A percentile compares a stretch with the other conserved stretches of the same genome.
phyloP scores from a whole-genome alignment of 306 rosid species.

The Lathyrus sativus region DNA sequence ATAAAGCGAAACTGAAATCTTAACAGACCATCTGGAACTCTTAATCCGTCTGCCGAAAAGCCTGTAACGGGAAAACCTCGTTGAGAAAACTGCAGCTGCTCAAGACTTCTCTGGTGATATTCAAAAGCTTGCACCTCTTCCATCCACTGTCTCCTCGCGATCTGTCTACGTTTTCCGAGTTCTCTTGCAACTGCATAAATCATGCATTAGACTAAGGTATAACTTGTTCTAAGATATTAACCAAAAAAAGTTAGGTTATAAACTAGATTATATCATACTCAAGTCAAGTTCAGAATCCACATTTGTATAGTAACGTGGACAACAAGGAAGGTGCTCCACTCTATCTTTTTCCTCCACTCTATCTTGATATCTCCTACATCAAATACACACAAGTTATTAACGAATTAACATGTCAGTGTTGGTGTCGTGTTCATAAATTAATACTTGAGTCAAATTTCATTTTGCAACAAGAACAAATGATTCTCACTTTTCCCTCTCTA shows the following conservation, averaged over 20 bases:
- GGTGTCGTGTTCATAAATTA: no score
- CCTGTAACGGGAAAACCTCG: slow-evolving; percentile 40
- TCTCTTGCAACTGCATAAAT: slow-evolving; percentile 54
- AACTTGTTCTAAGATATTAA: neutral
- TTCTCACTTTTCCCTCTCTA: slow-evolving; percentile 71
- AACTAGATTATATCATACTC: slow-evolving; percentile 42
- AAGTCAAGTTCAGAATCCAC: slow-evolving; percentile 53
- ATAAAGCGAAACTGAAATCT: neutral
- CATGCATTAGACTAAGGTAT: slow-evolving; percentile 2
- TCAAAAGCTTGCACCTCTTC: slow-evolving; percentile 58
- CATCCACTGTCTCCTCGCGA: slow-evolving; percentile 51
- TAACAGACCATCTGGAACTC: slow-evolving; percentile 46
- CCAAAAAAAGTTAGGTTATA: neutral
- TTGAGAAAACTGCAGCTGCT: slow-evolving; percentile 42
- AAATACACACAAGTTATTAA: slow-evolving; percentile 10
- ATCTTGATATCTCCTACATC: slow-evolving; percentile 63
- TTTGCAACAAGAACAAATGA: slow-evolving; percentile 9
- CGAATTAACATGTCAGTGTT: no score
- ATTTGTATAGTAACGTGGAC: slow-evolving; percentile 40
- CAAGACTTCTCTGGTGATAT: slow-evolving; percentile 51
- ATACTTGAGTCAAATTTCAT: neutral
- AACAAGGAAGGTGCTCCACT: slow-evolving; percentile 44
- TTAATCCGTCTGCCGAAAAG: slow-evolving; percentile 46
- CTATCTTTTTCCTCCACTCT: no score
- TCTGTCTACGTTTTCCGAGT: slow-evolving; percentile 43